phyloP scores from a whole-genome alignment of 1,284 basidiomycete genomes.

The Vanrija pseudolonga region DNA sequence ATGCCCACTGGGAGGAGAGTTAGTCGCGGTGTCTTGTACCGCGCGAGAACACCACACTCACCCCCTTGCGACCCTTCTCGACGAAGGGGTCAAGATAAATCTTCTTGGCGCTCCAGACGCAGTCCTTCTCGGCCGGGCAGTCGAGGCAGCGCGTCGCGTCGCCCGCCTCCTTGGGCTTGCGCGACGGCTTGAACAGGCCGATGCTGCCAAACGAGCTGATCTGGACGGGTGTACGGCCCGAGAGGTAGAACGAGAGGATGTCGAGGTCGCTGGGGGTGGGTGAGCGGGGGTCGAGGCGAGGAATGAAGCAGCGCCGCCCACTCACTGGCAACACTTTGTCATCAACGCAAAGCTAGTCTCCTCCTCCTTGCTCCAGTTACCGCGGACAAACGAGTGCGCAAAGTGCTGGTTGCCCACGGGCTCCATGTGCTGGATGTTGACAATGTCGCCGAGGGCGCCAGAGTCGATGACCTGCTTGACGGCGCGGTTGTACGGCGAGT shows the following conservation, averaged over 20 bases:
- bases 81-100: constrained; percentile 23
- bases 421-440: constrained; percentile 59
- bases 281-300: too few species aligned
- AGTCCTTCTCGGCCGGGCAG: constrained; percentile 65
- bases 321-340: constrained; percentile 81
- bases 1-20: constrained; percentile 16
- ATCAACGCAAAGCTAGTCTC: constrained; percentile 73
- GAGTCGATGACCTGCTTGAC: constrained; percentile 67
- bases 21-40: neutral
- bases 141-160: constrained; percentile 66
- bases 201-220: constrained; percentile 81
- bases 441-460: constrained; percentile 65
- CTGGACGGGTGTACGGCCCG: constrained; percentile 56
- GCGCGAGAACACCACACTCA: neutral
- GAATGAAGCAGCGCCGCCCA: constrained; percentile 4
- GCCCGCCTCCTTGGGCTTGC: constrained; percentile 66
- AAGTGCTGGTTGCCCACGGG: constrained; percentile 52
- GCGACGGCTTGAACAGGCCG: constrained; percentile 68
- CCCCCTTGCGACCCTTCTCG: neutral
- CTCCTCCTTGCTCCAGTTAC: constrained; percentile 69
- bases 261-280: constrained; percentile 65
- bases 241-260: constrained; percentile 65
- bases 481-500: constrained; percentile 72
- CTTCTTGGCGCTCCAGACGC: constrained; percentile 79
- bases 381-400: constrained; percentile 65